Evolutionary conservation across 306 rosid species (phyloP).

Genomic region (Prunus mume): DNA sequence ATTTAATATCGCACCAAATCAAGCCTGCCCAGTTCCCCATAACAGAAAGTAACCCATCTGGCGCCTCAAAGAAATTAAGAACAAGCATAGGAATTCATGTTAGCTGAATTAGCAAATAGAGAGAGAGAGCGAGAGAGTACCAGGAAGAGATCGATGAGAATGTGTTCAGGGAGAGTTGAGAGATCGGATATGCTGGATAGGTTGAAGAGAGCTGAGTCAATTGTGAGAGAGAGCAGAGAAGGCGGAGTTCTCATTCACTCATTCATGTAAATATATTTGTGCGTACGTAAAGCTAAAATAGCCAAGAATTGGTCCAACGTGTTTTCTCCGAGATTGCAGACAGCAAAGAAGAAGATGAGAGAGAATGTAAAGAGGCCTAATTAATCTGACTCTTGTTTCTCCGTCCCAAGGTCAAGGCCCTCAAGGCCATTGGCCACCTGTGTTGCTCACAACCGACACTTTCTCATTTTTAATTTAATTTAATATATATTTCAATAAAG

Average conservation of each 20-base stretch:
- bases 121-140: slow-evolving; percentile 30
- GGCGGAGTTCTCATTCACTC: slow-evolving; percentile 92
- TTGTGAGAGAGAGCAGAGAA: slow-evolving; percentile 71
- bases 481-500: too few species aligned
- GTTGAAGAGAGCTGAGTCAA: slow-evolving; percentile 82
- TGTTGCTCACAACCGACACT: background rate
- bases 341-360: background rate
- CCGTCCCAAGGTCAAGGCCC: slow-evolving; percentile 3
- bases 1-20: background rate
- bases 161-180: slow-evolving; percentile 86
- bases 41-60: background rate
- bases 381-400: slow-evolving; percentile 3
- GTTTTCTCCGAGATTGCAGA: slow-evolving; percentile 28
- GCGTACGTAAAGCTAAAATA: background rate
- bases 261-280: slow-evolving; percentile 1
- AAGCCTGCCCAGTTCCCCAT: background rate
- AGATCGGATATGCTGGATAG: slow-evolving; percentile 85
- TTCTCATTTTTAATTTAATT: background rate
- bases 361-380: background rate
- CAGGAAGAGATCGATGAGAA: slow-evolving; percentile 76
- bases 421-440: background rate
- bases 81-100: background rate
- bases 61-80: background rate
- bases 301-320: slow-evolving; percentile 34
- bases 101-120: background rate